phyloP scores from a whole-genome alignment of 768 basidiomycete genomes.

The Nidula microcarpa region DNA sequence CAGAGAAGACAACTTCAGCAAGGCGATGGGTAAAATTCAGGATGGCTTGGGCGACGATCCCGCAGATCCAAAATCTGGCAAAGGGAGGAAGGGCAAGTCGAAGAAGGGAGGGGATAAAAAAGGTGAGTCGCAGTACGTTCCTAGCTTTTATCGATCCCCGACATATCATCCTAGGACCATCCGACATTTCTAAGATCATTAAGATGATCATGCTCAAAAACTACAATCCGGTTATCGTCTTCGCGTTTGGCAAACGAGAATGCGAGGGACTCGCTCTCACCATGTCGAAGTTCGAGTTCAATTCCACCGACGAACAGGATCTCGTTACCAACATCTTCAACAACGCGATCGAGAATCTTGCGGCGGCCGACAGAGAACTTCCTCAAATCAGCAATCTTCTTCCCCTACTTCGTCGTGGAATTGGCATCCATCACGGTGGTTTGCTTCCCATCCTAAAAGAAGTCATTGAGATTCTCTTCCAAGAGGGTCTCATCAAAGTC shows the following conservation, averaged over 20 bases:
- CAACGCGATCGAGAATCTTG: constrained; percentile 88
- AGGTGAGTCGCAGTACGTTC: constrained; percentile 41
- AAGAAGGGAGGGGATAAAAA: constrained; percentile 90
- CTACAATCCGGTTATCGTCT: constrained; percentile 97
- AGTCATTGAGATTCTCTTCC: constrained; percentile 98
- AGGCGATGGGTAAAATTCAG: constrained; percentile 93
- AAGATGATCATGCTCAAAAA: constrained; percentile 98
- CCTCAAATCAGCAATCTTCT: constrained; percentile 93
- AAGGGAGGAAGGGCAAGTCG: constrained; percentile 87
- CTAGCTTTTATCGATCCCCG: too few relatives aligned
- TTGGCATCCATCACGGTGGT: constrained; percentile 98
- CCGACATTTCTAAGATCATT: constrained; percentile 96
- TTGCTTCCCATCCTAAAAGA: constrained; percentile 97
- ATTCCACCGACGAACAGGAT: constrained; percentile 87
- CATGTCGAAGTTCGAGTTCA: constrained; percentile 96
- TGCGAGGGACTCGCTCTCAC: constrained; percentile 91
- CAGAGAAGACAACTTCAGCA: constrained; percentile 94
- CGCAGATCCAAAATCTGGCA: constrained; percentile 79
- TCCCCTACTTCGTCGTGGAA: constrained; percentile 90
- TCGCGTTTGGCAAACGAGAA: constrained; percentile 97
- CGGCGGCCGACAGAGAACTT: constrained; percentile 81
- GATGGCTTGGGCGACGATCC: constrained; percentile 88
- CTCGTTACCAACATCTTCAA: constrained; percentile 86
- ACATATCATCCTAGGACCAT: constrained; percentile 69
- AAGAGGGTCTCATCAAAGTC: constrained; percentile 96